Percentiles rank a stretch among this genome's conserved stretches.
Conservation (phyloP, 2,329 filamentous ascomycete genomes). For the Ambrosiella beaveri region DNA sequence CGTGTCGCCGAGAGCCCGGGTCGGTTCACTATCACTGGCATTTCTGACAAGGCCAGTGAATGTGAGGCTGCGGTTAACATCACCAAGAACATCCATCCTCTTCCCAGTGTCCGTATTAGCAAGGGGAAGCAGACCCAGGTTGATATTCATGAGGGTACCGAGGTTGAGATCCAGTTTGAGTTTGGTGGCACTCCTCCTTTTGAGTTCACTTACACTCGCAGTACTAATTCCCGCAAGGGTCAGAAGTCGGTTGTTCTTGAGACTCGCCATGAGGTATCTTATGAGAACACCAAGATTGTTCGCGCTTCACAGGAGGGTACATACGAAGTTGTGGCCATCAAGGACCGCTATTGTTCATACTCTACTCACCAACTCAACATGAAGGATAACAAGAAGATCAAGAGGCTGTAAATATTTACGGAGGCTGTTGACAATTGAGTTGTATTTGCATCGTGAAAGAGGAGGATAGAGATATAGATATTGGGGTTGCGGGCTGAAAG, state of each 20-base stretch:
- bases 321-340: constrained; percentile 93
- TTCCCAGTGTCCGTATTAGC: constrained; percentile 81
- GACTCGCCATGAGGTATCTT: constrained; percentile 71
- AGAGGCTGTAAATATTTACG: constrained; percentile 8
- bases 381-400: constrained; percentile 24
- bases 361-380: constrained; percentile 48
- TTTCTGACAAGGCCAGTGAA: constrained; percentile 75
- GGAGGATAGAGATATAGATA: not conserved
- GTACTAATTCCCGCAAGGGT: constrained; percentile 65
- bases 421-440: not conserved
- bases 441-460: not conserved
- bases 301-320: constrained; percentile 84
- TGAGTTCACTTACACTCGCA: constrained; percentile 91
- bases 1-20: constrained; percentile 86
- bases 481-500: not conserved
- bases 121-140: constrained; percentile 65
- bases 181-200: constrained; percentile 94
- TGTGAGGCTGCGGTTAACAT: constrained; percentile 69
- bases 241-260: constrained; percentile 70
- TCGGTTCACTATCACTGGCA: constrained; percentile 67
- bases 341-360: constrained; percentile 83
- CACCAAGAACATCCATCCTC: constrained; percentile 70
- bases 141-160: constrained; percentile 92
- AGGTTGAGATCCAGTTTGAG: constrained; percentile 83
- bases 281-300: constrained; percentile 66